Percentiles rank a stretch among this genome's conserved stretches.
These are phyloP conservation scores for Oehlia diaphana DNA, from an alignment of 192 early-diverging fungal genomes.

Conservation along the genomic window DNA sequence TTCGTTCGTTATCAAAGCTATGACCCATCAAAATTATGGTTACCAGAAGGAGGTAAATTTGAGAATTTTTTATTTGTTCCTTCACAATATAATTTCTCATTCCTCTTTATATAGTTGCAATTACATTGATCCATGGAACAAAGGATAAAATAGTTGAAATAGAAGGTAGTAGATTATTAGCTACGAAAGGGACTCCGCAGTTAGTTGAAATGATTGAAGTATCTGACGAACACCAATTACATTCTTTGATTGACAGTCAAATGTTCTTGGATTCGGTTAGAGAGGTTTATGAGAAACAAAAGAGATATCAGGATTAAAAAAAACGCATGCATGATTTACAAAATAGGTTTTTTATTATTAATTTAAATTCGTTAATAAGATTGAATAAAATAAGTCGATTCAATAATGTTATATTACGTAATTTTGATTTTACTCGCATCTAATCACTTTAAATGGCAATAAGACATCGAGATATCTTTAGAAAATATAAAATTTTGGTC, in stretches of 20 bases:
- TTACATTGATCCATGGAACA: not conserved
- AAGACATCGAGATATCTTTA: too few relatives aligned
- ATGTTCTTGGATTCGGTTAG: constrained; percentile 4
- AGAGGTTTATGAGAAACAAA: constrained; percentile 1
- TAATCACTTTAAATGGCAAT: too few relatives aligned
- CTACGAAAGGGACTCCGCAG: too few relatives aligned
- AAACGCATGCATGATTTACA: too few relatives aligned
- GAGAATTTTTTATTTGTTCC: too few relatives aligned
- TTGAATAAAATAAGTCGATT: too few relatives aligned
- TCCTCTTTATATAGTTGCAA: not conserved
- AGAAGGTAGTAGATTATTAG: not conserved
- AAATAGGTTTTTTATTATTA: too few relatives aligned
- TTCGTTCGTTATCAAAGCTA: not conserved
- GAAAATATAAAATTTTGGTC: too few relatives aligned
- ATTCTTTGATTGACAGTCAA: constrained; percentile 3
- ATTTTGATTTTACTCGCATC: too few relatives aligned
- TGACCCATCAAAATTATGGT: not conserved
- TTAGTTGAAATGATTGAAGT: not conserved
- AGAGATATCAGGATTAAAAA: not conserved
- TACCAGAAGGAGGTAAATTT: not conserved
- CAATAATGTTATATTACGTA: too few relatives aligned
- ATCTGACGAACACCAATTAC: not conserved
- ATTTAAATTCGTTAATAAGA: too few relatives aligned
- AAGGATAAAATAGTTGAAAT: not conserved
- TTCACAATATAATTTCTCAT: not conserved